Evolutionary conservation across 371 early-diverging fungal species (phyloP).

Genomic region (Mucor saturninus): DNA sequence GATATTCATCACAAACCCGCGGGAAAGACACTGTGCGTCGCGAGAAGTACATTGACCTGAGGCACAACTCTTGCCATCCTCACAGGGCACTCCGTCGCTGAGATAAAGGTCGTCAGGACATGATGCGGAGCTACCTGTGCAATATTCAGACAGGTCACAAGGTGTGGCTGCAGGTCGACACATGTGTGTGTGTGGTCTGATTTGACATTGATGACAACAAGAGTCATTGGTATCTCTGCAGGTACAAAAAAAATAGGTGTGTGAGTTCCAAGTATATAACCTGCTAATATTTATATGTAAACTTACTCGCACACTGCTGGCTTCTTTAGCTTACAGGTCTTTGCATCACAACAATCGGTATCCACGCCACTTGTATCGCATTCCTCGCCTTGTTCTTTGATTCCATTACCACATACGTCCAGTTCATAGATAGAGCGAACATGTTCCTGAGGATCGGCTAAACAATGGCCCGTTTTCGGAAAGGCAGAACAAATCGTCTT

Average conservation of each 20-base stretch:
- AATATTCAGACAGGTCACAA: slow-evolving; percentile 86
- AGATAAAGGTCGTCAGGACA: slow-evolving; percentile 81
- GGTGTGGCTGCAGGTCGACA: slow-evolving; percentile 79
- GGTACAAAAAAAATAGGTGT: background rate
- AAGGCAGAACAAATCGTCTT: slow-evolving; percentile 67
- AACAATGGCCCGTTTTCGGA: slow-evolving; percentile 60
- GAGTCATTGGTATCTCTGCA: slow-evolving; percentile 77
- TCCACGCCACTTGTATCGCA: slow-evolving; percentile 89
- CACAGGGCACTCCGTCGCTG: slow-evolving; percentile 74
- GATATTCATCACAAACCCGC: slow-evolving; percentile 51
- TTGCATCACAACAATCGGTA: slow-evolving; percentile 83
- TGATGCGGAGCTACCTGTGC: slow-evolving; percentile 71
- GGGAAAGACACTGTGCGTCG: slow-evolving; percentile 78
- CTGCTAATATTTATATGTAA: background rate
- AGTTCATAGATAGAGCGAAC: slow-evolving; percentile 27
- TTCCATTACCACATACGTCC: slow-evolving; percentile 93
- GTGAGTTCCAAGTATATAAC: too few species aligned
- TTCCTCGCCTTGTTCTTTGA: slow-evolving; percentile 89
- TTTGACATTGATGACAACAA: slow-evolving; percentile 83
- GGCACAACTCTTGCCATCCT: slow-evolving; percentile 71
- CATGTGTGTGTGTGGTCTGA: slow-evolving; percentile 60
- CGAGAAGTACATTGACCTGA: slow-evolving; percentile 90
- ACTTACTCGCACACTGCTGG: slow-evolving; percentile 78
- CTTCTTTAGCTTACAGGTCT: slow-evolving; percentile 79
- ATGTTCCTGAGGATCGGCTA: slow-evolving; percentile 58